Evolutionary conservation across 1,139 yeast genomes (phyloP), one percentile per base, ranked within the genome.

Genomic region (Geotrichum cucujoidarum): DNA sequence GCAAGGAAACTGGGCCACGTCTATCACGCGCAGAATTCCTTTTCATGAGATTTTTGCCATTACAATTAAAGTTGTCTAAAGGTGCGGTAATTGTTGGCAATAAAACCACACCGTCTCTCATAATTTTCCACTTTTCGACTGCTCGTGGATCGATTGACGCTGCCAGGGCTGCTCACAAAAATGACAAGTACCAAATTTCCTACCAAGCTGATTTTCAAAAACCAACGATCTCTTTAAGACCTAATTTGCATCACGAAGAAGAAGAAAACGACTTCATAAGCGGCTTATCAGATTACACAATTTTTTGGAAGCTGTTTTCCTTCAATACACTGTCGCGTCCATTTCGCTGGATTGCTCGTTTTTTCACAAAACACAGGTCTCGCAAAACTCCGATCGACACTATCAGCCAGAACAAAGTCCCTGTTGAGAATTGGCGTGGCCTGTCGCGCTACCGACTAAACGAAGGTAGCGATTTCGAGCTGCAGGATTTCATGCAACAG

Each of bases 31-130:
- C 29, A 2, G 50, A 50, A 22, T 38, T 43, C 37, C 32, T 68
- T 32, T 60, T 79, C 24, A 58, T 74, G 32, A 67, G 70, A 27
- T 53, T 78, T 5, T 63, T 83, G 25, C 95, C 95, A 0, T 55
- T 86, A 1, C 76, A 77, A 36, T 49, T 83, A 3, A 67, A 69
- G 22, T 68, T 85, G n/a, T 75, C 73, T 42, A 82, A 78, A 50
- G 90, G 92, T 0, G 84, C 95, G 0, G 52, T 87, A 31, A 82
- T 88, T 1, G 60, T 88, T 31, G 98, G 98, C 6, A 90, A 89
- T 64, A 71, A 76, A 48, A 74, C 78, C 11, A 88, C 96, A 0
- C 85, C 95, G 0, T 78, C 90, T 0, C 68, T 92, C 11, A 55
- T 85, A 41, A 80, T 88, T 2, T 70, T 76, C 4, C 80, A 88